phyloP scores from a whole-genome alignment of 2,329 filamentous ascomycete genomes.

The Aspergillus novoparasiticus region DNA sequence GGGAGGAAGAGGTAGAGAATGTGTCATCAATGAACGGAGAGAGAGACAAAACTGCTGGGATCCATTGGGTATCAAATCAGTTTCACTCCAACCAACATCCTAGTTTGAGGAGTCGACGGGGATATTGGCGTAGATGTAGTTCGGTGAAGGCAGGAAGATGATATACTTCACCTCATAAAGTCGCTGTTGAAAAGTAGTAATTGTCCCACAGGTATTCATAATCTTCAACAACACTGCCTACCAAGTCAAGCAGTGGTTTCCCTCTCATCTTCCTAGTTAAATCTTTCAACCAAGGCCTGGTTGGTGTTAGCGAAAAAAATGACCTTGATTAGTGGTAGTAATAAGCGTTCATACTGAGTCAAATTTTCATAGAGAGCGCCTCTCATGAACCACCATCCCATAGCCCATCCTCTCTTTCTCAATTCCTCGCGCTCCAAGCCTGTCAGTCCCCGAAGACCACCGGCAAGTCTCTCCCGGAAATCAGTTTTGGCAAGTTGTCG shows the following conservation, averaged over 20 bases:
- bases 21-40: not conserved
- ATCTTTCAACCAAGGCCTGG: conserved; percentile 64
- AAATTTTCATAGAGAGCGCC: conserved; percentile 96
- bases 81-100: not conserved
- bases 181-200: conserved; percentile 82
- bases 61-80: conserved; percentile 12
- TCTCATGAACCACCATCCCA: conserved; percentile 95
- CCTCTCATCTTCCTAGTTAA: conserved; percentile 70
- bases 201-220: conserved; percentile 99
- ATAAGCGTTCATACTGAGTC: conserved; percentile 59
- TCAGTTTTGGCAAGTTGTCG: conserved; percentile 77
- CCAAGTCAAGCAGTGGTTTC: conserved; percentile 75
- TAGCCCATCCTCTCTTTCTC: conserved; percentile 81
- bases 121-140: not conserved
- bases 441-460: conserved; percentile 75
- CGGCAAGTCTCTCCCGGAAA: conserved; percentile 63
- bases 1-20: not conserved
- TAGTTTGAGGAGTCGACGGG: not conserved
- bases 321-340: conserved; percentile 1
- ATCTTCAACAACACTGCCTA: conserved; percentile 86
- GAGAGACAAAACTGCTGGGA: not conserved
- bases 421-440: conserved; percentile 88
- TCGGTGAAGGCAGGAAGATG: not conserved
- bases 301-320: conserved; percentile 26
- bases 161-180: conserved; percentile 36